Percentiles rank a stretch among this genome's conserved stretches.
phyloP scores from a whole-genome alignment of 805 yeast species.

The Wickerhamiella cacticola region DNA sequence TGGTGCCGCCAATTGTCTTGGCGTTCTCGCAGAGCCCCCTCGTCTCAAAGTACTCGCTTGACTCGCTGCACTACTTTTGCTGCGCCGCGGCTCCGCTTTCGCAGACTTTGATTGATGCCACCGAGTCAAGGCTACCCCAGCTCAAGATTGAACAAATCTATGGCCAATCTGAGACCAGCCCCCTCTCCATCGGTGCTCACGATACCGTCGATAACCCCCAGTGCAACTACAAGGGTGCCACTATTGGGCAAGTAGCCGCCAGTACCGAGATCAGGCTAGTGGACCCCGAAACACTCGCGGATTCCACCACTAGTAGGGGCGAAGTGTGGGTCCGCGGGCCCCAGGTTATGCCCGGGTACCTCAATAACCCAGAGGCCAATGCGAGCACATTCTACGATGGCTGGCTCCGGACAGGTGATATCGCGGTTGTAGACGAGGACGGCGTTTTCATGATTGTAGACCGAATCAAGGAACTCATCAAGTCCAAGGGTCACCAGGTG shows the following conservation, averaged over 20 bases:
- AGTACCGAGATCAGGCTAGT: constrained; percentile 39
- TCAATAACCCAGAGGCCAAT: constrained; percentile 39
- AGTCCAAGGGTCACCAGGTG: constrained; percentile 65
- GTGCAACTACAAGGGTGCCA: constrained; percentile 33
- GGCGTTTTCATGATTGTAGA: constrained; percentile 39
- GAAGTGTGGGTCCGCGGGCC: constrained; percentile 46
- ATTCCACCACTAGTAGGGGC: constrained; percentile 36
- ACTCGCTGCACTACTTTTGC: constrained; percentile 32
- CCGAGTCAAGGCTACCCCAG: neutral
- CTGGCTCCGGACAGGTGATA: constrained; percentile 50
- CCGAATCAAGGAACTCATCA: constrained; percentile 54
- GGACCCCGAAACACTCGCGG: constrained; percentile 30
- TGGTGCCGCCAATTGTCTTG: constrained; percentile 33
- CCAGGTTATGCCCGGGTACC: constrained; percentile 40
- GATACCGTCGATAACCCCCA: neutral
- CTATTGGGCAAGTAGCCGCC: constrained; percentile 33
- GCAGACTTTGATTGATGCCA: constrained; percentile 3
- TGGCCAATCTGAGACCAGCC: constrained; percentile 52
- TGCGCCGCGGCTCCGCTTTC: constrained; percentile 37
- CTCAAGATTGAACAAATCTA: constrained; percentile 15
- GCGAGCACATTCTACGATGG: constrained; percentile 37
- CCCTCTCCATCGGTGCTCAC: constrained; percentile 31
- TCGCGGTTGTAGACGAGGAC: constrained; percentile 30
- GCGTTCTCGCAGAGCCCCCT: constrained; percentile 36
- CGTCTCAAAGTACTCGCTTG: constrained; percentile 32